Evolutionary conservation across 768 basidiomycete species (phyloP).

Genomic region (Boletus subcaerulescens): DNA sequence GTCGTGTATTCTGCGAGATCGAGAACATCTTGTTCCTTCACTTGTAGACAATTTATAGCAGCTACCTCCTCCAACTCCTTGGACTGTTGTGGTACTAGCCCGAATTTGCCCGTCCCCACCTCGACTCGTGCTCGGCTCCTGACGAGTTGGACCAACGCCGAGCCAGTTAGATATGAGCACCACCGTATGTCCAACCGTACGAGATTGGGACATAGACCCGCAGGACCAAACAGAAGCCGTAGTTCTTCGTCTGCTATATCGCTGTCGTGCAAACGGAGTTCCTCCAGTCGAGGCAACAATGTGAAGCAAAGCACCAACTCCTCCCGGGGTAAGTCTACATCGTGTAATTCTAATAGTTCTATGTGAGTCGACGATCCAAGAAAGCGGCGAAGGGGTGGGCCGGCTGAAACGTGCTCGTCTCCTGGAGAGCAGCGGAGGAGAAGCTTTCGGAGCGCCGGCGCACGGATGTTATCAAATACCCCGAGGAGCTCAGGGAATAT

Average conservation of each 20-base stretch:
- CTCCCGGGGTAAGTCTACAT: slow-evolving; percentile 42
- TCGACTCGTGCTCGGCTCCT: slow-evolving; percentile 33
- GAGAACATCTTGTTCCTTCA: slow-evolving; percentile 52
- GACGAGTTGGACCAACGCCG: slow-evolving; percentile 49
- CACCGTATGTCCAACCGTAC: slow-evolving; percentile 52
- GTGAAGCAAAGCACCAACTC: slow-evolving; percentile 37
- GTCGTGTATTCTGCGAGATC: slow-evolving; percentile 44
- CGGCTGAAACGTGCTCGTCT: slow-evolving; percentile 22
- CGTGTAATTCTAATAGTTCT: slow-evolving; percentile 46
- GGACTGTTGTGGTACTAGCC: slow-evolving; percentile 1
- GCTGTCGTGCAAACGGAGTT: slow-evolving; percentile 55
- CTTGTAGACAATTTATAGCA: slow-evolving; percentile 56
- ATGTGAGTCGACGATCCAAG: slow-evolving; percentile 33
- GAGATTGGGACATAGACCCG: slow-evolving; percentile 46
- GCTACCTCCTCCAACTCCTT: slow-evolving; percentile 44
- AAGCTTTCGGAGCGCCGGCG: slow-evolving; percentile 37
- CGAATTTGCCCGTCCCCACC: not conserved
- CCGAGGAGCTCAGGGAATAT: slow-evolving; percentile 31
- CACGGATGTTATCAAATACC: slow-evolving; percentile 28
- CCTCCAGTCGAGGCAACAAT: slow-evolving; percentile 40
- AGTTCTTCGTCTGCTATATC: slow-evolving; percentile 51
- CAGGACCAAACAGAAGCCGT: slow-evolving; percentile 35
- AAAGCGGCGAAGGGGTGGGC: slow-evolving; percentile 30
- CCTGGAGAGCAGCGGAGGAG: slow-evolving; percentile 37
- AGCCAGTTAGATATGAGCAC: slow-evolving; percentile 55